Base-by-base conservation (phyloP, 192 early-diverging fungal genomes). In the Podila clonocystis region DNA sequence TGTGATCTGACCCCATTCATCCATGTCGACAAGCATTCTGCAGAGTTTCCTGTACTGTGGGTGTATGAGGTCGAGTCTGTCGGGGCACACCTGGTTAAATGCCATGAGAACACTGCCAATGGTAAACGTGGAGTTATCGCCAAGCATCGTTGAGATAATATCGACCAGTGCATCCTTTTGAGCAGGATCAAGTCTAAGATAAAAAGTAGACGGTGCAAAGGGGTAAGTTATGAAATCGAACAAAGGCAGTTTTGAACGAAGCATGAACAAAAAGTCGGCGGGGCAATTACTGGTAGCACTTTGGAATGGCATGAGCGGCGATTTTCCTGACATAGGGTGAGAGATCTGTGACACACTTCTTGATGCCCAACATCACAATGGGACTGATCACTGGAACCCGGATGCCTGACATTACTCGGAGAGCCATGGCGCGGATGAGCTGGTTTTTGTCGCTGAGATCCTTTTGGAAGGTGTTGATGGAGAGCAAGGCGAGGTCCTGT, bases 391-490 rank as follows among this genome's bases (percentile, higher is more conserved):
- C 90, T 8, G 91, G 95, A 28, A 98, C 95, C 58, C 94, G 89
- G 70, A 98, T 99, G 61, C 95, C 94, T 30, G 93, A 95, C 94
- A 99, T 93, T 19, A 98, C 98, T 33, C 97, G 89, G 65, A 99
- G 83, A 0, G 98, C 95, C 94, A 98, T 97, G 4, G 95, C 96
- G 31, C 98, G 87, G 60, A 99, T 97, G 45, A 96, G 89, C 55
- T 94, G 95, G 85, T 97, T 98, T 70, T 88, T 86, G 70, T 99
- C 98, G 6, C 93, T 88, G 29, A 99, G 82, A 77, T 99, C 98
- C 70, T 94, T 95, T 86, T 99, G 98, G 73, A 99, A 98, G 0
- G 97, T 99, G 75, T 99, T 99, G 79, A 99, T 93, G 9, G 96
- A 95, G 12, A 99, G 78, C 20, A 99, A 83, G 34, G 96, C 95